Evolutionary conservation across 306 rosid species (phyloP).

Genomic region (Medicago arabica): DNA sequence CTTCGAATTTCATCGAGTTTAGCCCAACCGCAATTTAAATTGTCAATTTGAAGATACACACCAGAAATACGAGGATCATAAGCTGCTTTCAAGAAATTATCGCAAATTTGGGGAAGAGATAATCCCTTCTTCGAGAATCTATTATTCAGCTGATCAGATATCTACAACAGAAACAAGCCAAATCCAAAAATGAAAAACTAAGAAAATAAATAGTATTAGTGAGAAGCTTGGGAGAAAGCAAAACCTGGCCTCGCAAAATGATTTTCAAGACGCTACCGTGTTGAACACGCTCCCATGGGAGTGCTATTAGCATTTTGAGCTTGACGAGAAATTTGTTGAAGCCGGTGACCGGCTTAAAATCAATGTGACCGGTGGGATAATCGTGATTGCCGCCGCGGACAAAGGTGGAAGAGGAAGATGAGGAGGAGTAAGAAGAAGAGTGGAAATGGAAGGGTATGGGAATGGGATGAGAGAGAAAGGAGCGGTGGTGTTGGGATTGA

Average conservation of each 20-base stretch:
- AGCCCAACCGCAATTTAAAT: constrained; percentile 92
- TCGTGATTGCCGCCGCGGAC: constrained; percentile 11
- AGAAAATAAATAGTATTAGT: background rate
- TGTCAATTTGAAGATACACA: constrained; percentile 77
- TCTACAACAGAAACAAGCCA: constrained; percentile 52
- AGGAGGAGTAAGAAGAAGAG: constrained; percentile 25
- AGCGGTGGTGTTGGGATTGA: constrained; percentile 26
- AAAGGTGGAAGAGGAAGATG: constrained; percentile 8
- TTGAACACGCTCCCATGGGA: constrained; percentile 86
- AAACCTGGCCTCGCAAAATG: constrained; percentile 92
- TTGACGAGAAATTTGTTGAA: constrained; percentile 72
- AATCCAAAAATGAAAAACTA: background rate
- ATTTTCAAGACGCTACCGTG: constrained; percentile 75
- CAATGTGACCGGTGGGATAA: constrained; percentile 75
- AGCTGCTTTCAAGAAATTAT: constrained; percentile 86
- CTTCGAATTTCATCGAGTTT: constrained; percentile 95
- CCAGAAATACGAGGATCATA: constrained; percentile 91
- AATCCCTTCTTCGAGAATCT: constrained; percentile 71
- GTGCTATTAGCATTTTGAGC: constrained; percentile 74
- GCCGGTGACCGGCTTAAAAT: constrained; percentile 55
- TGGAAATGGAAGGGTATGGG: constrained; percentile 50
- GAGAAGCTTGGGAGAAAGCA: background rate
- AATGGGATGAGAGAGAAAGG: constrained; percentile 26
- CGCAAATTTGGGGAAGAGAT: constrained; percentile 87
- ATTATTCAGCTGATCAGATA: constrained; percentile 81